Conservation (phyloP, 345 rosid genomes). For the Linum tenue region DNA sequence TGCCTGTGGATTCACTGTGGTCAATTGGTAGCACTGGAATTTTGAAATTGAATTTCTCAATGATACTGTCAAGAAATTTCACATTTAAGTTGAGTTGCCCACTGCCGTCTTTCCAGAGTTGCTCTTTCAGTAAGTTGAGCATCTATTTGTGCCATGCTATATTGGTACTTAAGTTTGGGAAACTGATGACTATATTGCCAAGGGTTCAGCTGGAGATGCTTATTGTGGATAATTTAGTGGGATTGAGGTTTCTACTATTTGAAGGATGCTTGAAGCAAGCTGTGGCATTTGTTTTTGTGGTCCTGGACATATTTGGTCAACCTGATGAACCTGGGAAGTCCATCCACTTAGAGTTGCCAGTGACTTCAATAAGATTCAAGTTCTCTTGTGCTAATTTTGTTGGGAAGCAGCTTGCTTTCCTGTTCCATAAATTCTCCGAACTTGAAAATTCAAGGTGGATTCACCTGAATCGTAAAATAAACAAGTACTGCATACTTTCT, state of each 20-base stretch:
- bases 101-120: constrained; percentile 24
- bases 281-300: constrained; percentile 43
- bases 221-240: constrained; percentile 62
- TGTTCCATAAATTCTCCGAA: constrained; percentile 45
- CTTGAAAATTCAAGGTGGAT: constrained; percentile 53
- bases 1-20: constrained; percentile 8
- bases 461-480: constrained; percentile 44
- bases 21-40: constrained; percentile 30
- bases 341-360: constrained; percentile 49
- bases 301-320: constrained; percentile 43
- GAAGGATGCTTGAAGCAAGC: constrained; percentile 78
- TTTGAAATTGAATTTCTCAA: constrained; percentile 28
- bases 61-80: constrained; percentile 27
- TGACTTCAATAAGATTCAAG: constrained; percentile 61
- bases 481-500: constrained; percentile 40
- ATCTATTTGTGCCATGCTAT: constrained; percentile 35
- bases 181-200: constrained; percentile 49
- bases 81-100: constrained; percentile 33
- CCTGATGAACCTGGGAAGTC: constrained; percentile 35
- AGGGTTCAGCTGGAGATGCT: constrained; percentile 76
- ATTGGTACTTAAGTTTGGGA: constrained; percentile 49
- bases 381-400: constrained; percentile 44
- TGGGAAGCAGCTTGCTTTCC: constrained; percentile 55
- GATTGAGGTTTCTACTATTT: constrained; percentile 59
- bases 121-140: constrained; percentile 27